These are phyloP conservation scores for Mycena rosella DNA, from an alignment of 768 basidiomycete species.

Conservation along the genomic window DNA sequence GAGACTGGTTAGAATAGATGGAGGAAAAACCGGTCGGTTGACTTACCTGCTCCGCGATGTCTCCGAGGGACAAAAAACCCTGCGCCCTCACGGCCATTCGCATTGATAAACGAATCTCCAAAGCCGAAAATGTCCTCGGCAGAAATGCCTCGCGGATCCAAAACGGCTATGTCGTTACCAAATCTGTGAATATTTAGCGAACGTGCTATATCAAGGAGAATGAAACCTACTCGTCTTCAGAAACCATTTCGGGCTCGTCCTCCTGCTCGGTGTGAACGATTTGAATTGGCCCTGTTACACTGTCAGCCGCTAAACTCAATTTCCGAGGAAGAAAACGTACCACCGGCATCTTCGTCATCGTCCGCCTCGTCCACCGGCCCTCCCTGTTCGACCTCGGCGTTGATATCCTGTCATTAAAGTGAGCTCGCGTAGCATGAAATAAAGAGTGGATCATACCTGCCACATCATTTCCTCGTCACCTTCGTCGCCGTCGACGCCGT, in stretches of 20 bases:
- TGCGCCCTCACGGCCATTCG: conserved; percentile 57
- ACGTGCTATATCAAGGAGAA: neutral
- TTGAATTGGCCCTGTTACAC: conserved; percentile 60
- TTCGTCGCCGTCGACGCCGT: conserved; percentile 53
- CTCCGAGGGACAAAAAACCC: conserved; percentile 69
- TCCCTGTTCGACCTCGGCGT: conserved; percentile 56
- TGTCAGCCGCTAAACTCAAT: conserved; percentile 38
- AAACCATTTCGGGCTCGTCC: conserved; percentile 70
- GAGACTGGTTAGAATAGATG: conserved; percentile 5
- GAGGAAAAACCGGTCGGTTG: conserved; percentile 6
- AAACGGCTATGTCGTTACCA: conserved; percentile 54
- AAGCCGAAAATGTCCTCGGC: conserved; percentile 69
- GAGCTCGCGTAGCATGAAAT: neutral
- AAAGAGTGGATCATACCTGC: conserved; percentile 58
- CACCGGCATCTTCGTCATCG: conserved; percentile 73
- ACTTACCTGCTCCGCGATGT: conserved; percentile 61
- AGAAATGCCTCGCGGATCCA: conserved; percentile 53
- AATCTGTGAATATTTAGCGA: conserved; percentile 46
- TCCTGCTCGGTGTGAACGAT: conserved; percentile 74
- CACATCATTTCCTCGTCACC: conserved; percentile 68
- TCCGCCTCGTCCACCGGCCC: conserved; percentile 67
- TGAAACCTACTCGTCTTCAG: conserved; percentile 71
- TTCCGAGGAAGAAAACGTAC: conserved; percentile 47
- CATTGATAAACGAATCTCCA: conserved; percentile 64
- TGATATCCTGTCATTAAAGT: conserved; percentile 61